Conservation (phyloP, 1,139 yeast species). For the Magnusiomyces clavatus region DNA sequence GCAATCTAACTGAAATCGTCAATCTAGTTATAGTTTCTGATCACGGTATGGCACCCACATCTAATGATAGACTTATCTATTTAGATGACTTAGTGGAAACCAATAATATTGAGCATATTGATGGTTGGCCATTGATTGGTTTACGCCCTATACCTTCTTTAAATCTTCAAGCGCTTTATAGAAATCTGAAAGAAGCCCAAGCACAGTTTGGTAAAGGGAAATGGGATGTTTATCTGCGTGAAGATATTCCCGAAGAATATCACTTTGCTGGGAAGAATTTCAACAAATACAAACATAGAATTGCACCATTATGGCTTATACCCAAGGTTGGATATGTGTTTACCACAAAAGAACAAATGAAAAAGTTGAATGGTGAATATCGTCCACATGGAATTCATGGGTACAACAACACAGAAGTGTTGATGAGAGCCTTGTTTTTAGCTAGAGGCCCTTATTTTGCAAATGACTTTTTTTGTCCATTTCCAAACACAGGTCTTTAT, state of each 20-base stretch:
- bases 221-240: constrained; percentile 45
- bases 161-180: constrained; percentile 35
- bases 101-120: constrained; percentile 49
- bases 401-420: constrained; percentile 62
- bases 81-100: constrained; percentile 61
- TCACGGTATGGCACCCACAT: constrained; percentile 91
- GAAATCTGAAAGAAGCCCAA: constrained; percentile 27
- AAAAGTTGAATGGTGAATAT: constrained; percentile 38
- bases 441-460: constrained; percentile 61
- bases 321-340: constrained; percentile 77
- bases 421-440: constrained; percentile 77
- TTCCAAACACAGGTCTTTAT: constrained; percentile 65
- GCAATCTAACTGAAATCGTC: constrained; percentile 57
- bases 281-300: constrained; percentile 46
- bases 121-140: constrained; percentile 90
- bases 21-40: constrained; percentile 78
- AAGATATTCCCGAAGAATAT: constrained; percentile 57
- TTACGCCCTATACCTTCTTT: constrained; percentile 46
- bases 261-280: constrained; percentile 50
- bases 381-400: constrained; percentile 78
- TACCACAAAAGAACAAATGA: constrained; percentile 51
- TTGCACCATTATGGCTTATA: constrained; percentile 80
- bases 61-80: constrained; percentile 52
- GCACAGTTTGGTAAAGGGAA: constrained; percentile 29
- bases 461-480: constrained; percentile 45